Evolutionary conservation across 148 eudicot species (phyloP), one percentile per base, ranked within the genome.

Genomic region (Rhododendron kiyosumense): DNA sequence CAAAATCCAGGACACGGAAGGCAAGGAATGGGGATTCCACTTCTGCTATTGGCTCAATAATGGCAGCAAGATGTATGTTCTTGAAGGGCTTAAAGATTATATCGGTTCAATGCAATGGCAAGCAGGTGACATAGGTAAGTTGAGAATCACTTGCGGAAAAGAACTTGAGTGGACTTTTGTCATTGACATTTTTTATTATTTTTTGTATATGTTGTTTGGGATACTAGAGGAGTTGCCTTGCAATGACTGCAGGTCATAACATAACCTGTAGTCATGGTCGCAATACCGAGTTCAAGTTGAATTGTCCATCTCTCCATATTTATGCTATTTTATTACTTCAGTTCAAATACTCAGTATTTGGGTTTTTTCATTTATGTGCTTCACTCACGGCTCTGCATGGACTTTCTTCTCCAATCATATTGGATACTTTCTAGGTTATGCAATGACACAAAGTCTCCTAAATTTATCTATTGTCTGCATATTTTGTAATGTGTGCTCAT

Each of bases 41-140:
- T 87, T 87, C 88, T 84, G 89, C 14, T 88, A 87, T 76, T 88
- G 93, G 93, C 85, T 80, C 43, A 88, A 82, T 84, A 22, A 84
- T 87, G 84, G 88, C 71, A 87, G 86, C 88, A 89, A 85, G 84
- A 87, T 87, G 76, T 90, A 89, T 81, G 87, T 91, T 69, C 78
- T 91, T 38, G 93, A 91, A 86, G 93, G 93, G 84, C 87, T 91
- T 81, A 89, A 85, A 74, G 91, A 89, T 76, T 87, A 79, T 86
- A 87, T 91, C 89, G 32, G 81, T 43, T 81, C 87, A 83, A 86
- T 77, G 88, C 84, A 89, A 82, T 88, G 89, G 91, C 88, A 88
- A 81, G 76, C 88, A 1, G 93, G 93, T 46, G 91, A 91, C 84
- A 83, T 85, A 81, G 91, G 93, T 91, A 81, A 79, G 61, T 18